Base-by-base conservation (phyloP, 148 eudicot genomes). In the Rhododendron simsii region DNA sequence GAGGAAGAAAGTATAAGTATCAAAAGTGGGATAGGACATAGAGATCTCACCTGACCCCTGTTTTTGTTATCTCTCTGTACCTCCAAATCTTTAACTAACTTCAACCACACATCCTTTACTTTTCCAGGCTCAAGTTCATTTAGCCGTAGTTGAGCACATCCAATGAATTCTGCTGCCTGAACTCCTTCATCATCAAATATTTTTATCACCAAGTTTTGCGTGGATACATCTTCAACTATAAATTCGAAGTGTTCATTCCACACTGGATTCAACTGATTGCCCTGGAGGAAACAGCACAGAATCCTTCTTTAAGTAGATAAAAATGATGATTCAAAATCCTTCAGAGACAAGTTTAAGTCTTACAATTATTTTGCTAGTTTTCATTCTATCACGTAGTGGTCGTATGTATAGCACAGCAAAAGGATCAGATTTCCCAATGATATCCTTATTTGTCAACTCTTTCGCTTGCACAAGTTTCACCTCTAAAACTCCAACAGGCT, bases 181-280 rank as follows among this genome's bases (percentile, higher is more conserved):
- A 97, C 83, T 83, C 99, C 99, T 91, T 97, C 99, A 33, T 97
- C 99, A 85, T 97, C 99, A 88, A 61, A 95, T 76, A 97, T 85
- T 88, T 95, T 95, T 23, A 97, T 94, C 83, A 91, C 92, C 95
- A 97, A 93, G 84, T 95, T 91, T 83, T 97, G 99, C 39, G 99
- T 95, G 45, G 98, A 91, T 85, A 88, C 91, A 89, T 97, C 99
- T 90, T 97, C 99, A 84, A 97, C 92, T 81, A 93, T 89, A 87
- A 97, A 97, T 85, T 95, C 95, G 57, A 93, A 97, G 93, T 95
- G 98, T 59, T 97, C 99, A 87, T 97, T 97, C 99, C 99, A 97
- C 77, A 95, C 92, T 73, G 99, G 99, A 91, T 93, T 93, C 91
- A 97, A 92, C 85, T 97, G 90, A 87, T 97, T 97, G 89, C 84